phyloP scores from a whole-genome alignment of 306 rosid genomes.

The Myrica gale region DNA sequence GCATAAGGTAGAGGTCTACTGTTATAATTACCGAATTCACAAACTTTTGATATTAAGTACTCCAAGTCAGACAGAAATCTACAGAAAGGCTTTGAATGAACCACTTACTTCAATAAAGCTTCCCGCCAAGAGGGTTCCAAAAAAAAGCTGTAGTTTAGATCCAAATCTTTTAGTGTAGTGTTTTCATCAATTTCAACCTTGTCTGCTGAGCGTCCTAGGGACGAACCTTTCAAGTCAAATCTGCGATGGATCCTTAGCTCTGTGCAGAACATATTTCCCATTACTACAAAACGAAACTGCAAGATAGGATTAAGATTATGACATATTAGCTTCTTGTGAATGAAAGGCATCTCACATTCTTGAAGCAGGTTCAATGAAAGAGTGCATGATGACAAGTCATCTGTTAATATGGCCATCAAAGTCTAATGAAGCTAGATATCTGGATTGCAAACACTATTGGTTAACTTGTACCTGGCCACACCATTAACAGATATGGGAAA shows the following conservation, averaged over 20 bases:
- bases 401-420: slow-evolving; percentile 8
- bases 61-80: slow-evolving; percentile 1
- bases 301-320: slow-evolving; percentile 25
- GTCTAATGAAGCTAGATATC: slow-evolving; percentile 6
- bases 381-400: slow-evolving; percentile 14
- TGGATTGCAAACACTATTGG: slow-evolving; percentile 5
- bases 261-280: slow-evolving; percentile 99
- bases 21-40: slow-evolving; percentile 16
- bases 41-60: slow-evolving; percentile 13
- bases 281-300: slow-evolving; percentile 98
- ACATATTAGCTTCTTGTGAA: slow-evolving; percentile 30
- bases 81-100: slow-evolving; percentile 12
- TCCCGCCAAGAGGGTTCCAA: slow-evolving; percentile 97
- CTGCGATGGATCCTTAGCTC: slow-evolving; percentile 94
- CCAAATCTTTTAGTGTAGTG: slow-evolving; percentile 96
- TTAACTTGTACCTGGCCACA: slow-evolving; percentile 13
- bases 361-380: slow-evolving; percentile 20
- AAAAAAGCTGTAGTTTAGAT: slow-evolving; percentile 75
- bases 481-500: slow-evolving; percentile 18
- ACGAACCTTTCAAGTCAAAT: slow-evolving; percentile 94
- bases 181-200: slow-evolving; percentile 96
- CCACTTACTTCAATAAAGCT: slow-evolving; percentile 73
- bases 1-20: slow-evolving; percentile 15
- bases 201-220: slow-evolving; percentile 94
- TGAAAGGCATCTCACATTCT: slow-evolving; percentile 26